Evolutionary conservation across 164 flowering plant species (phyloP).

Genomic region (Tetrastigma voinierianum): DNA sequence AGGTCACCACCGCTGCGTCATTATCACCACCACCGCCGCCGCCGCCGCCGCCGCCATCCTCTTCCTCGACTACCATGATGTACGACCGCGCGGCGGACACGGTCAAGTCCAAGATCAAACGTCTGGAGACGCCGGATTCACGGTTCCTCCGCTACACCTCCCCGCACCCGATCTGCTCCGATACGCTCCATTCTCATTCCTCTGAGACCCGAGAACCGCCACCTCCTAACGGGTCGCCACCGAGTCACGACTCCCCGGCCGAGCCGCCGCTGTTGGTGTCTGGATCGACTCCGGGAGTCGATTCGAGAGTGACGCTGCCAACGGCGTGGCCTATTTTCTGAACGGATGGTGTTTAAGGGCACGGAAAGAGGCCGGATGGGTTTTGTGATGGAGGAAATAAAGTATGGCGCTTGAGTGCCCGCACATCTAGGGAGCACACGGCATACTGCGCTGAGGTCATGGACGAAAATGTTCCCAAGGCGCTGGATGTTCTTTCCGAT

Average conservation of each 20-base stretch:
- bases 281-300: conserved; percentile 92
- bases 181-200: conserved; percentile 49
- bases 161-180: conserved; percentile 43
- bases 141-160: conserved; percentile 52
- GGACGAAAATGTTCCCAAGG: conserved; percentile 53
- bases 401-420: conserved; percentile 80
- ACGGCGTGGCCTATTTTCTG: conserved; percentile 93
- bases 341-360: conserved; percentile 89
- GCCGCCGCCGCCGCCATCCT: conserved; percentile 3
- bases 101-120: conserved; percentile 44
- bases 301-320: conserved; percentile 65
- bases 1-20: too few species aligned
- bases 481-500: conserved; percentile 68
- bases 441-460: conserved; percentile 76
- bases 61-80: conserved; percentile 41
- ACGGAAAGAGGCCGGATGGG: conserved; percentile 52
- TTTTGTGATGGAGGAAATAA: conserved; percentile 75
- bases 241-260: conserved; percentile 55
- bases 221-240: conserved; percentile 68
- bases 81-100: conserved; percentile 55
- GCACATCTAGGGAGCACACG: conserved; percentile 86
- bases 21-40: too few species aligned
- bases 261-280: conserved; percentile 76
- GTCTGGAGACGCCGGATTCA: conserved; percentile 49
- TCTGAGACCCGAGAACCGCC: conserved; percentile 54